These are phyloP conservation scores for Russula sp. DNA, from an alignment of 768 basidiomycete genomes.

Conservation along the genomic window DNA sequence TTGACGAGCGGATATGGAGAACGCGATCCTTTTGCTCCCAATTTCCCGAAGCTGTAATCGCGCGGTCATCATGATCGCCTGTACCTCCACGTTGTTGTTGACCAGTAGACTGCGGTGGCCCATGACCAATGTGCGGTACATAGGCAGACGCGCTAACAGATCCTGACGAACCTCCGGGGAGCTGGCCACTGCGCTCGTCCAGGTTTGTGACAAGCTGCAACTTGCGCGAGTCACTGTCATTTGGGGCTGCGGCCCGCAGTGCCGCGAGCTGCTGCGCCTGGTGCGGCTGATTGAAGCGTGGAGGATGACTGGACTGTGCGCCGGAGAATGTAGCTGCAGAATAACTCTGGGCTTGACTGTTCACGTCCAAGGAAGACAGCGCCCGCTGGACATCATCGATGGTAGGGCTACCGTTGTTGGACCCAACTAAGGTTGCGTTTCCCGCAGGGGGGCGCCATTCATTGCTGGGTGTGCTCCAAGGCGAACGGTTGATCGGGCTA, in stretches of 20 bases:
- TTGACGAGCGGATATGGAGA: slow-evolving; percentile 53
- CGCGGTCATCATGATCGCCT: slow-evolving; percentile 32
- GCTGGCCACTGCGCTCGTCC: slow-evolving; percentile 56
- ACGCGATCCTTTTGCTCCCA: slow-evolving; percentile 69
- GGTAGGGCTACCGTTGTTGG: slow-evolving; percentile 31
- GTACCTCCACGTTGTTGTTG: slow-evolving; percentile 27
- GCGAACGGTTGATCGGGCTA: slow-evolving; percentile 56
- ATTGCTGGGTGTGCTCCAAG: slow-evolving; percentile 53
- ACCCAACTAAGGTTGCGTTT: slow-evolving; percentile 27
- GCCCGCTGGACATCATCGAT: slow-evolving; percentile 78
- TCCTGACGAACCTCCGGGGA: slow-evolving; percentile 36
- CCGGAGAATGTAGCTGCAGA: slow-evolving; percentile 29
- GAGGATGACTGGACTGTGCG: slow-evolving; percentile 57
- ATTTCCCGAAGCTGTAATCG: slow-evolving; percentile 34
- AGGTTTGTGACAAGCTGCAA: slow-evolving; percentile 57
- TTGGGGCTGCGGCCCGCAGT: slow-evolving; percentile 37
- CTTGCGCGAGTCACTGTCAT: slow-evolving; percentile 39
- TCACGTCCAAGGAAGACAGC: slow-evolving; percentile 61
- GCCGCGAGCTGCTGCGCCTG: slow-evolving; percentile 42
- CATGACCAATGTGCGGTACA: slow-evolving; percentile 40
- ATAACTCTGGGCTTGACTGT: slow-evolving; percentile 32
- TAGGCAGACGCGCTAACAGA: slow-evolving; percentile 48
- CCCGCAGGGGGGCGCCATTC: slow-evolving; percentile 53
- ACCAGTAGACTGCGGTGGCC: slow-evolving; percentile 32
- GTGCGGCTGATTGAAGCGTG: slow-evolving; percentile 55